Base-by-base conservation (phyloP, 495 filamentous ascomycete species). In the Melanomma pulvis-pyrius region DNA sequence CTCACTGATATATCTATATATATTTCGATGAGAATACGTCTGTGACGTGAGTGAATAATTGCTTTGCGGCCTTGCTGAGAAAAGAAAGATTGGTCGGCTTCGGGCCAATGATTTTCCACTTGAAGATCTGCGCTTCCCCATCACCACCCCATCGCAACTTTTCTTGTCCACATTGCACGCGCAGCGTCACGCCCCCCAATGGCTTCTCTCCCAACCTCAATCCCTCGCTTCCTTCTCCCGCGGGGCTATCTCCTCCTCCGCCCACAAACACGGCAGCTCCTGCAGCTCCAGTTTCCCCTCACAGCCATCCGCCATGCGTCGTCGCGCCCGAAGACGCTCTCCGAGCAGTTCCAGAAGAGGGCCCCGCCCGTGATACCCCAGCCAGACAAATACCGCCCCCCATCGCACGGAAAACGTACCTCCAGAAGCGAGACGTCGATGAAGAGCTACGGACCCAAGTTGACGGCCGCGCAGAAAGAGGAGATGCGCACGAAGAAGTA, bases 331-430 rank as follows among this genome's bases (percentile, higher is more conserved):
- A 63, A 67, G 19, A 25, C 59, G 12, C 44, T 59, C 13, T 34
- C 65, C 17, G 51, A 61, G 64, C 57, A 50, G 21, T 47, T 61
- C 6, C 59, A 30, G 8, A 32, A 51, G 29, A 41, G 88, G 87
- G 29, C 29, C n/a, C 46, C 26, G 67, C 83, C 82, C 21, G 81
- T 90, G 1, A 88, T 96, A 63, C 87, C 84, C 58, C 88, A 94
- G 75, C 92, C 92, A 2, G 84, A 88, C 65, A 87, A 87, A 65
- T 96, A 94, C 80, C 88, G 87, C 53, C 92, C 92, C 0, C 92
- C 92, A 0, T 96, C 92, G 0, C 92, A 96, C 75, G 85, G 85
- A 28, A 76, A 86, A 26, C 83, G 87, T 1, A 80, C 87, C 55
- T 79, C 63, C 65, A 68, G 75, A 81, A 75, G 74, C 76, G 79